phyloP scores from a whole-genome alignment of 352 stramenopile species.

The Pythium utonaiense region DNA sequence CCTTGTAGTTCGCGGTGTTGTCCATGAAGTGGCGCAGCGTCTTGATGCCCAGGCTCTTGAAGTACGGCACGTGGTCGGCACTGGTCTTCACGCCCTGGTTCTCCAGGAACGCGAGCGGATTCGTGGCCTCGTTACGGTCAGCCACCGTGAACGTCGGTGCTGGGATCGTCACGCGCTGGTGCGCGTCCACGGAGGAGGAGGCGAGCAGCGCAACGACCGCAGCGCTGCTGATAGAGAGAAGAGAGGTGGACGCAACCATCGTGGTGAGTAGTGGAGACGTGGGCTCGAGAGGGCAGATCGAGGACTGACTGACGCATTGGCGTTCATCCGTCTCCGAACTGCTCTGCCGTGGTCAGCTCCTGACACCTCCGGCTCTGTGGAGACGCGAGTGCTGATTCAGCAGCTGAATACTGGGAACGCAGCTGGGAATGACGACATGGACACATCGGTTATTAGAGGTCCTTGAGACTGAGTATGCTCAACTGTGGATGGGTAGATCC shows the following conservation, averaged over 20 bases:
- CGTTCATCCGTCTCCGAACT: too few species aligned
- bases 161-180: constrained; percentile 2
- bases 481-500: too few species aligned
- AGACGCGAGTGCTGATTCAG: too few species aligned
- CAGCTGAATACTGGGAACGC: too few species aligned
- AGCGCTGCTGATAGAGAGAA: not conserved
- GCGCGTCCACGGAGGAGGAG: not conserved
- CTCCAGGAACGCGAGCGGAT: not conserved
- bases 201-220: not conserved
- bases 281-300: too few species aligned
- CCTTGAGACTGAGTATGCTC: too few species aligned
- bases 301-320: too few species aligned
- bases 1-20: constrained; percentile 31
- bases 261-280: too few species aligned
- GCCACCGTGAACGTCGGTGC: not conserved
- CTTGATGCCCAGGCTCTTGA: constrained; percentile 29
- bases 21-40: constrained; percentile 40
- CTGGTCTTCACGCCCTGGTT: constrained; percentile 36
- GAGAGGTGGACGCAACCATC: not conserved
- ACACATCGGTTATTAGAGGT: too few species aligned
- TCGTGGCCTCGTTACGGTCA: not conserved
- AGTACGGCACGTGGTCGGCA: constrained; percentile 35
- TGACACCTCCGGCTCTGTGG: too few species aligned
- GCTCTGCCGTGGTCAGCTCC: too few species aligned
- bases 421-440: too few species aligned